Base-by-base conservation (phyloP, 352 stramenopile genomes). In the Lagenidium giganteum region DNA sequence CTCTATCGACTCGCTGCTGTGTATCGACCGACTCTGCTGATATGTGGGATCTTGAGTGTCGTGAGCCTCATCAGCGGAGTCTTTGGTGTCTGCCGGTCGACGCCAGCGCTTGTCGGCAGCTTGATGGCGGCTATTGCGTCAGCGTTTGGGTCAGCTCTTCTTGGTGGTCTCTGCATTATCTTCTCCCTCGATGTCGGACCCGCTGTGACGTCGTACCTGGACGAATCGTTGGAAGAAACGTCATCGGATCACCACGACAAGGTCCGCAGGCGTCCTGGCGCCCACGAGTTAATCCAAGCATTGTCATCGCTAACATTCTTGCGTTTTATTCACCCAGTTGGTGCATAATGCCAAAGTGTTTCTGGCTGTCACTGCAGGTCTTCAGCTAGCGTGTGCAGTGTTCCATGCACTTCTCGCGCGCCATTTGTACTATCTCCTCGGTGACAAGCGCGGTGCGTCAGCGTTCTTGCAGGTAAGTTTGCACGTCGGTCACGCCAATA, bases 401-500 rank as follows among this genome's bases (percentile, higher is more conserved):
- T 42, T 54, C 6, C 66, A 84, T 23, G 42, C 61, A n/a, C 45
- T 72, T 18, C 64, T 79, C 9, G 64, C 53, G 11, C 65, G 47
- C 27, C 60, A 83, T 42, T 41, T 87, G 24, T 64, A 61, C 22
- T 57, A 45, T 35, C 24, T 84, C 7, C 42, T 91, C n/a, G 78
- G 75, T 0, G 60, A 69, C 5, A 70, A 70, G 23, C 72, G 78
- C 8, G 58, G 67, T 18, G 44, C 74, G 0, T 61, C 79, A 23
- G 72, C 75, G 8, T 83, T 84, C 41, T 47, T 91, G 11, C 78
- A 83, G 64, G 70, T 79, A 42, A n/a, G n/a, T n/a, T n/a, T n/a
- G n/a, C n/a, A n/a, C n/a, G n/a, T n/a, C n/a, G n/a, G n/a, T n/a
- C n/a, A n/a, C n/a, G n/a, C n/a, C n/a, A n/a, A n/a, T n/a, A n/a